A percentile compares a stretch with the other conserved stretches of the same genome.
phyloP scores from a whole-genome alignment of 768 basidiomycete genomes.

The Naganishia vishniacii region DNA sequence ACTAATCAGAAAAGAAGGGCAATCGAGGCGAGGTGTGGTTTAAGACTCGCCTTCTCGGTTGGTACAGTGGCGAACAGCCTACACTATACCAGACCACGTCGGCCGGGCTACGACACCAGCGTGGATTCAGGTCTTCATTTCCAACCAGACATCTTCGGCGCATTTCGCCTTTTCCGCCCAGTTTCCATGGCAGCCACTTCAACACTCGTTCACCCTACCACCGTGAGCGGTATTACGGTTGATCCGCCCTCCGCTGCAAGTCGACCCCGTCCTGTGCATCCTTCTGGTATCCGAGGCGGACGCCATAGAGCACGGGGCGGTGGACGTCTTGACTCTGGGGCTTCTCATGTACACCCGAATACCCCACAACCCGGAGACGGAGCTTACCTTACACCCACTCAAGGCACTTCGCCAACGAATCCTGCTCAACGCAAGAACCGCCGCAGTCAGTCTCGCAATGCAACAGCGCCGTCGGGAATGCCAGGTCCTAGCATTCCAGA shows the following conservation, averaged over 20 bases:
- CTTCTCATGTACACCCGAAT: background rate
- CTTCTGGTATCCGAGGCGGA: background rate
- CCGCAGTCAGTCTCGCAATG: too few species aligned
- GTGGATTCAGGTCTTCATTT: too few species aligned
- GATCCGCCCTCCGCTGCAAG: background rate
- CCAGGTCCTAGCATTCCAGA: background rate
- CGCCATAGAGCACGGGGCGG: background rate
- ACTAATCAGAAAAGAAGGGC: too few species aligned
- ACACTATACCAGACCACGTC: too few species aligned
- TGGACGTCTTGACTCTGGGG: background rate
- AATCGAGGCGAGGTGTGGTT: too few species aligned
- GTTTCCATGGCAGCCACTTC: conserved; percentile 1
- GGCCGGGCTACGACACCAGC: too few species aligned
- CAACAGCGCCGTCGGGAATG: background rate
- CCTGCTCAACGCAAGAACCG: background rate
- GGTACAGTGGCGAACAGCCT: too few species aligned
- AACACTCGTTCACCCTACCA: background rate
- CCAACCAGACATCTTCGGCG: too few species aligned
- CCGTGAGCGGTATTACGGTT: background rate
- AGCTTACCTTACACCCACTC: background rate
- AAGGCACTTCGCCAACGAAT: background rate
- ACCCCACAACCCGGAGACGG: conserved; percentile 11
- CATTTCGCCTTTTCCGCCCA: too few species aligned
- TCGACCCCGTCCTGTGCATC: background rate
- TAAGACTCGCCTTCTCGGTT: too few species aligned